phyloP scores from a whole-genome alignment of 768 basidiomycete species.

The Amanita muscaria region DNA sequence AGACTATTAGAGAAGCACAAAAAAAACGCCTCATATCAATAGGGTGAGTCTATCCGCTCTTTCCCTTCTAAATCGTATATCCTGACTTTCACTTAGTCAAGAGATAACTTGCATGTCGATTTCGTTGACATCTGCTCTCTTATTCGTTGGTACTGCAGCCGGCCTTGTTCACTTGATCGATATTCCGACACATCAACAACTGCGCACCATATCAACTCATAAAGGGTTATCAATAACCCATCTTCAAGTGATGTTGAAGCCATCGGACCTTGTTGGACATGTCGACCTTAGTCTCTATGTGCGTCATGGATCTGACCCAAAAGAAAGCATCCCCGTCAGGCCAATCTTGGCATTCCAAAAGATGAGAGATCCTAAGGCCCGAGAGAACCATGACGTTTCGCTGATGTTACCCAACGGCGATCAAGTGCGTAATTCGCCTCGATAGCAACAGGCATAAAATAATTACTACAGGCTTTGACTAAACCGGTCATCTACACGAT shows the following conservation, averaged over 20 bases:
- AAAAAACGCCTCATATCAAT: constrained; percentile 61
- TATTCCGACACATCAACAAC: constrained; percentile 80
- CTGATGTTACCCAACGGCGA: constrained; percentile 45
- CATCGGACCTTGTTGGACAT: constrained; percentile 81
- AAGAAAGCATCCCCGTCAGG: constrained; percentile 57
- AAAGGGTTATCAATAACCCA: constrained; percentile 63
- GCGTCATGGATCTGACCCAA: constrained; percentile 31
- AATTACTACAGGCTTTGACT: constrained; percentile 21
- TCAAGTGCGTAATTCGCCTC: constrained; percentile 26
- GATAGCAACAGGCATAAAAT: neutral
- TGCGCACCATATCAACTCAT: constrained; percentile 72
- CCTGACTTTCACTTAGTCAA: constrained; percentile 37
- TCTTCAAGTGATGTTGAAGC: constrained; percentile 74
- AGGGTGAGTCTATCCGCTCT: constrained; percentile 36
- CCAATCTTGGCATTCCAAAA: constrained; percentile 66
- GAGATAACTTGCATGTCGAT: constrained; percentile 65
- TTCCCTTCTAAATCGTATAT: neutral
- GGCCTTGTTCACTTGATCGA: constrained; percentile 79
- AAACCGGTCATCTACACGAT: constrained; percentile 32
- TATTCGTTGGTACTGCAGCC: constrained; percentile 72
- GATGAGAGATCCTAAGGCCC: constrained; percentile 54
- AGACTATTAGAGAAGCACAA: constrained; percentile 35
- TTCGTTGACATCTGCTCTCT: constrained; percentile 67
- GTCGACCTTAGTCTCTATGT: constrained; percentile 44
- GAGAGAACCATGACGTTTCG: constrained; percentile 65